Base-by-base conservation (phyloP, 2,329 filamentous ascomycete genomes). In the Knoxdaviesia capensis region DNA sequence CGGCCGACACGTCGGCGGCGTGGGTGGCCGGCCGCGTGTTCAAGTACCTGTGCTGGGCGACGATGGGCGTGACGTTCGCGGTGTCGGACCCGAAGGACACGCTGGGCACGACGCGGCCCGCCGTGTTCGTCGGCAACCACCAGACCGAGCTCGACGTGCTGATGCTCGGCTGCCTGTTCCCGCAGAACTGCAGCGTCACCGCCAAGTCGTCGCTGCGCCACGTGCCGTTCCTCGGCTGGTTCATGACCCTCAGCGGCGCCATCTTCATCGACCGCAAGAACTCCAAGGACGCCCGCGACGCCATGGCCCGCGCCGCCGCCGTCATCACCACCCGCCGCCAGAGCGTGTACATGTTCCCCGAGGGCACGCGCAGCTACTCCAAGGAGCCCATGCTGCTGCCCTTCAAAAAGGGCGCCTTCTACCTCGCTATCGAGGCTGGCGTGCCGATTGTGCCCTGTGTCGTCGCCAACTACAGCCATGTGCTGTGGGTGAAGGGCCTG, bases 391-490 rank as follows among this genome's bases (percentile, higher is more conserved):
- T 70, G 45, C 63, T 98, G 52, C 66, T 96, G 43, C 83, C 86
- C n/a, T 98, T 96, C 69, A 98, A 98, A 65, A 98, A 98, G 67
- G 90, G 90, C 45, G 90, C 88, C 39, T 98, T 98, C 61, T 88
- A 98, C 59, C 70, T 98, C 33, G 90, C 90, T 38, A 74, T 98
- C 20, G 83, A 96, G 66, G 88, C 88, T 2, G 81, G 85, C 49
- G 90, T 94, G 5, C 87, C 87, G 30, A 83, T 98, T 52, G 79
- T 98, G 4, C 90, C 90, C 0, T 71, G 92, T 34, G 79, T 86
- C 39, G 72, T 75, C 31, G 80, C 81, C 55, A 87, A 86, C 60
- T 88, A 88, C 58, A 77, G 77, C 51, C 72, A 85, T 54, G 55
- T 87, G 33, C 60, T 87, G 48, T 75, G 74, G 51, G 59, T 77